phyloP scores from a whole-genome alignment of 139 green algal genomes.

The Coccomyxa sp. region DNA sequence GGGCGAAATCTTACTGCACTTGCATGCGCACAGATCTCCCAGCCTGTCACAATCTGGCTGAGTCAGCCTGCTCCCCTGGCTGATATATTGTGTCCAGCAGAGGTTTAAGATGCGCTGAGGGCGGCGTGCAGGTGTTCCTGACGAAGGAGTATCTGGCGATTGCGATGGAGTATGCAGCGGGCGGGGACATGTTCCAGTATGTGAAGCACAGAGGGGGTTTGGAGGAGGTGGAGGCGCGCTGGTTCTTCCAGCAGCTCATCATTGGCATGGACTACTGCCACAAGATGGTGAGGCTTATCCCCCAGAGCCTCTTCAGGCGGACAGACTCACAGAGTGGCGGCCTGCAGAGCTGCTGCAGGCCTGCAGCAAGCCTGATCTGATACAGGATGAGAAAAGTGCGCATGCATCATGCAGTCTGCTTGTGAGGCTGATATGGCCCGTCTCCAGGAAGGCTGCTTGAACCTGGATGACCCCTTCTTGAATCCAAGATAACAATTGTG shows the following conservation, averaged over 20 bases:
- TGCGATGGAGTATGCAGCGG: conserved; percentile 87
- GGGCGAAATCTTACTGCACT: no score
- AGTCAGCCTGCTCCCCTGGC: no score
- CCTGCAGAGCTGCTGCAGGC: neutral
- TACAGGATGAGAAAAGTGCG: no score
- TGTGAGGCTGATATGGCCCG: no score
- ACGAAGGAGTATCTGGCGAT: conserved; percentile 83
- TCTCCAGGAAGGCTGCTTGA: no score
- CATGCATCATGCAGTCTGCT: no score
- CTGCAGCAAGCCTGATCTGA: neutral
- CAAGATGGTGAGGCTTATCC: conserved; percentile 27
- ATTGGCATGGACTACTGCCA: conserved; percentile 60
- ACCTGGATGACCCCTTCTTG: no score
- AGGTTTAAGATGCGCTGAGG: no score
- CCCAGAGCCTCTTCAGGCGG: neutral
- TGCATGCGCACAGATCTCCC: no score
- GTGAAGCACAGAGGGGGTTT: conserved; percentile 56
- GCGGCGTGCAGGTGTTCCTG: conserved; percentile 80
- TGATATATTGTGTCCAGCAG: no score
- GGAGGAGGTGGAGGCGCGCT: conserved; percentile 41
- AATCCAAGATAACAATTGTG: no score
- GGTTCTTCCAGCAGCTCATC: conserved; percentile 67
- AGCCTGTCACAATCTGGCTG: no score
- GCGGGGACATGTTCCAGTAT: conserved; percentile 84
- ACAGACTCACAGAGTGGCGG: neutral